Evolutionary conservation across 2,329 filamentous ascomycete species (phyloP), one percentile per base, ranked within the genome.

Genomic region (Diaporthe amygdali): DNA sequence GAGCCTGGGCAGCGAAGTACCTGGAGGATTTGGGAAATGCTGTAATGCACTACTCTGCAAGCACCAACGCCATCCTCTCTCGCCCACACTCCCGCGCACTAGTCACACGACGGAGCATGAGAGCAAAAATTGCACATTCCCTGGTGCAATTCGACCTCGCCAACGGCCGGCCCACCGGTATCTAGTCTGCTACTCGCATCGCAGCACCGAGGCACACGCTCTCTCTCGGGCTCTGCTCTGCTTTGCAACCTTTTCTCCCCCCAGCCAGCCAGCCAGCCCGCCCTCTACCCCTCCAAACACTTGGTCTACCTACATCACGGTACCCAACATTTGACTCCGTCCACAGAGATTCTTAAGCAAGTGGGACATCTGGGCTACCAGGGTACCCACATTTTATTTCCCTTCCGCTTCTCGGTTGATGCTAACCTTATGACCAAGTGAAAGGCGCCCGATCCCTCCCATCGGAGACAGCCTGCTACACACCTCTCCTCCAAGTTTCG

Each of bases 381-480:
- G 59, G 44, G 59, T 64, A 64, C 59, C 59, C 59, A 64, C 59
- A 64, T 49, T 44, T 64, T 49, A 49, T 64, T 64, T 64, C 59
- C 59, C 44, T 64, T 64, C 44, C 59, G 59, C 37, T 64, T 64
- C 59, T 64, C 59, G 59, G 22, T 64, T 64, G 59, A 37, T 64
- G 59, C 59, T 49, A 49, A 64, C 30, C 59, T 64, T 64, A 20
- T 37, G 59, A 64, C 44, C 59, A 25, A 64, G 44, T 12, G 44
- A 64, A 25, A 64, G 59, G 15, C 44, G 25, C 44, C 44, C 59
- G 44, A 64, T 49, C 59, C 59, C 59, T 49, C 30, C 30, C 44
- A 49, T 41, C 44, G 34, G 30, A 25, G 44, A 49, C 59, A 22
- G 59, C 47, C 59, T 47, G 56, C 41, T 63, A 32, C 25, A 34